Base-by-base conservation (phyloP, 352 stramenopile species). In the Phytophthora meadii region DNA sequence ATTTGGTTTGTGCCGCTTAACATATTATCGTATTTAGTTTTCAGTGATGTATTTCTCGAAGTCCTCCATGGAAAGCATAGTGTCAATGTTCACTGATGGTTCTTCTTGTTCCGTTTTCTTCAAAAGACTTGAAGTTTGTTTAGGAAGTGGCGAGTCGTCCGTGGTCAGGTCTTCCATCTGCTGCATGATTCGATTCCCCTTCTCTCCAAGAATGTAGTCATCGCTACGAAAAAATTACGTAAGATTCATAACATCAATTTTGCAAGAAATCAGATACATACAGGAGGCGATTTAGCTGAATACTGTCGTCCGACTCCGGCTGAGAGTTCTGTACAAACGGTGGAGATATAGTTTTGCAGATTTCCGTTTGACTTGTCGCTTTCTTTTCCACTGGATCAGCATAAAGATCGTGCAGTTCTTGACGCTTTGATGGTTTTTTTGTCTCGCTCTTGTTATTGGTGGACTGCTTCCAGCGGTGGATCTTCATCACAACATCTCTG, bases 21-120 rank as follows among this genome's bases (percentile, higher is more conserved):
- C 58, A 69, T 65, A 73, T 61, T 70, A 54, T 37, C 50, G 30
- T 61, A 56, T 68, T 71, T 75, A 82, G 67, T 87, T 90, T 19
- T 77, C 49, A 17, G 54, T 44, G 11, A 90, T 82, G 57, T 84
- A 90, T 37, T 79, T 74, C 17, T 84, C 72, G 24, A 90, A 74
- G 51, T 82, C 72, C 11, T 70, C 53, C 41, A 88, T 73, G 1
- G 55, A 81, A 10, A 62, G 36, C 32, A 82, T 61, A 1, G 42
- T 25, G 27, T 54, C 47, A 32, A 59, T 25, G 45, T 62, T 30
- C 27, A 65, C 9, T n/a, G 51, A 50, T 46, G 46, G n/a, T 2
- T 63, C 51, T 8, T 55, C 27, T n/a, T 58, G 44, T 14, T 63
- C 24, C 8, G 7, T 30, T 7, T 39, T 42, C 17, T 40, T 34